These are phyloP conservation scores for Anthracocystis setariae DNA, from an alignment of 1,284 basidiomycete species.

Conservation along the genomic window DNA sequence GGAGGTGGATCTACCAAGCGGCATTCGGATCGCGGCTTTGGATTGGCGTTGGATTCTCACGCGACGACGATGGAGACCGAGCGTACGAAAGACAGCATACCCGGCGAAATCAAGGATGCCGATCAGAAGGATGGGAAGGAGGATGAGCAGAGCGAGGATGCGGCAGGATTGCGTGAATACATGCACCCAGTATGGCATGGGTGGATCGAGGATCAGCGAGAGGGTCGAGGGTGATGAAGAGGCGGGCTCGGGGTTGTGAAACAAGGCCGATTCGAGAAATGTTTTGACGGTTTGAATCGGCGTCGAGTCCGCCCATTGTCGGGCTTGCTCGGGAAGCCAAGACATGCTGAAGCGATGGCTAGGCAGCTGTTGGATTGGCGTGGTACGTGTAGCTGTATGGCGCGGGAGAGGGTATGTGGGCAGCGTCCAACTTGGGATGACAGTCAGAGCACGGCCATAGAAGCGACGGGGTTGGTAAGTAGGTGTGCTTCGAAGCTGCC, in stretches of 20 bases:
- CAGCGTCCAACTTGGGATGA: too few species aligned
- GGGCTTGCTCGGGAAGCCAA: constrained; percentile 5
- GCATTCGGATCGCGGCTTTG: constrained; percentile 13
- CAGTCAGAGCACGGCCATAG: too few species aligned
- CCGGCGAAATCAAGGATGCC: constrained; percentile 57
- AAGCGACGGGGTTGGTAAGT: too few species aligned
- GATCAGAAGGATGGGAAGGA: constrained; percentile 54
- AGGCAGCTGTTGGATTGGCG: background rate
- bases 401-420: too few species aligned
- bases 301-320: constrained; percentile 11
- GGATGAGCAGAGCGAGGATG: constrained; percentile 47
- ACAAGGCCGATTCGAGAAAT: constrained; percentile 29
- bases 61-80: constrained; percentile 51
- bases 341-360: constrained; percentile 14
- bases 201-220: constrained; percentile 35
- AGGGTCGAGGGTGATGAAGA: constrained; percentile 24
- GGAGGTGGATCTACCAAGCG: constrained; percentile 18
- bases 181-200: constrained; percentile 36
- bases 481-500: too few species aligned
- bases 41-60: constrained; percentile 49
- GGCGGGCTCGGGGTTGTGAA: constrained; percentile 22
- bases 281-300: constrained; percentile 4
- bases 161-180: constrained; percentile 36
- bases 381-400: background rate
- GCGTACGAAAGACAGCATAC: constrained; percentile 60